Evolutionary conservation across 345 rosid species (phyloP), one percentile per base, ranked within the genome.

Genomic region (Euphorbia lathyris): DNA sequence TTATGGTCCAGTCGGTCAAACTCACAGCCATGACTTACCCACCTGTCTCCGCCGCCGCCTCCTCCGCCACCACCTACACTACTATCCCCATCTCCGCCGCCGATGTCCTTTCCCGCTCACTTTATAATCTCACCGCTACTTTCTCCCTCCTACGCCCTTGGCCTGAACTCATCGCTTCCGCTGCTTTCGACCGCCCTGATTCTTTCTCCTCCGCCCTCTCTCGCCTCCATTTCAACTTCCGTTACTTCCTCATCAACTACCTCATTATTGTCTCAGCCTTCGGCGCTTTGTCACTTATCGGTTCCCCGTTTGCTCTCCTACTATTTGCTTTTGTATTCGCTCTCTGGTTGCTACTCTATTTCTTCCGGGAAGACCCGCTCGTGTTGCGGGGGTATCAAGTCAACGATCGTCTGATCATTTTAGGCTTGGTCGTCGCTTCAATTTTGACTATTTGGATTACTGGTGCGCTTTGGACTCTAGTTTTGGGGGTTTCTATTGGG

Each of bases 131-230:
- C 32, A 56, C 75, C 25, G 45, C 80, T 70, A 40, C 80, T 23
- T 20, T 78, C 76, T 87, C 84, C 78, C 64, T 30, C 76, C 86
- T 72, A 72, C 85, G 85, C 71, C 87, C 86, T 52, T 87, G 87
- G 91, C 84, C 85, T 20, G 81, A 83, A 30, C 78, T 87, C 68
- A 51, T 83, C 38, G 72, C 77, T 3, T 48, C 80, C 78, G 80
- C 76, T 40, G 66, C 36, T 12, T 73, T 70, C 70, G 26, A 11
- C 63, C 63, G 75, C 26, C 79, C 81, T 26, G 77, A 66, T 16
- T 19, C 68, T 23, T 23, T 77, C 71, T 45, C 81, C 56, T 63
- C 70, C 59, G 66, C 79, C 4, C 23, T 67, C 34, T 64, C 73
- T 47, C 81, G 79, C 38, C 71, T 72, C 29, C 63, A 58, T n/a